These are phyloP conservation scores for Gossypium turneri DNA, from an alignment of 345 rosid species.

Conservation along the genomic window DNA sequence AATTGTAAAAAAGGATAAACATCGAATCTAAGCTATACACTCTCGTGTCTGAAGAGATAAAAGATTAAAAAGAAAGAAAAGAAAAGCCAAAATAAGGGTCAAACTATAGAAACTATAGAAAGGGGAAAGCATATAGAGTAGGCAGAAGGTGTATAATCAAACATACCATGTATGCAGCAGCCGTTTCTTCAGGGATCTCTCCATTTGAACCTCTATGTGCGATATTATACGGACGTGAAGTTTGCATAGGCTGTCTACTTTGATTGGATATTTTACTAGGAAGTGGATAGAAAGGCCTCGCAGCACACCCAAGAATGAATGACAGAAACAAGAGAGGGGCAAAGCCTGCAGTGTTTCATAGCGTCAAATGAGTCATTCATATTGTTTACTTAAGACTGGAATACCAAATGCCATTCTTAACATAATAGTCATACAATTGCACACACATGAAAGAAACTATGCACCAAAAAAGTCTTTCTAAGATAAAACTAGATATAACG, in stretches of 20 bases:
- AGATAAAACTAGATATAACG: background rate
- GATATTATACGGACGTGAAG: constrained; percentile 81
- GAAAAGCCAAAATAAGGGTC: no score
- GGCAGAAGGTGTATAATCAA: background rate
- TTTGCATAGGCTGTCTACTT: constrained; percentile 59
- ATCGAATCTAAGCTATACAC: no score
- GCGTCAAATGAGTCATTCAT: constrained; percentile 9
- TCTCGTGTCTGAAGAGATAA: no score
- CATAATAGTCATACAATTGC: background rate
- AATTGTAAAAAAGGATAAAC: no score
- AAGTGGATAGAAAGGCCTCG: constrained; percentile 78
- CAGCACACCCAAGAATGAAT: constrained; percentile 40
- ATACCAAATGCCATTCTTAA: background rate
- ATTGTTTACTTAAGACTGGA: background rate
- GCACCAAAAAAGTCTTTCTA: background rate
- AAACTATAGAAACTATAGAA: background rate
- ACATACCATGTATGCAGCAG: constrained; percentile 74
- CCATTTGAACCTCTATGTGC: constrained; percentile 97
- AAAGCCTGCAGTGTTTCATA: constrained; percentile 36
- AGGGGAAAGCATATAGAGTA: background rate
- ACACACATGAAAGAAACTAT: background rate
- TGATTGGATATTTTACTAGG: constrained; percentile 58
- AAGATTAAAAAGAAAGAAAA: no score
- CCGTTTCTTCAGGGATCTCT: constrained; percentile 92
- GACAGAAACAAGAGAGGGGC: constrained; percentile 40